Evolutionary conservation across 805 yeast species (phyloP), one percentile per base, ranked within the genome.

Genomic region (Peterozyma toletana): DNA sequence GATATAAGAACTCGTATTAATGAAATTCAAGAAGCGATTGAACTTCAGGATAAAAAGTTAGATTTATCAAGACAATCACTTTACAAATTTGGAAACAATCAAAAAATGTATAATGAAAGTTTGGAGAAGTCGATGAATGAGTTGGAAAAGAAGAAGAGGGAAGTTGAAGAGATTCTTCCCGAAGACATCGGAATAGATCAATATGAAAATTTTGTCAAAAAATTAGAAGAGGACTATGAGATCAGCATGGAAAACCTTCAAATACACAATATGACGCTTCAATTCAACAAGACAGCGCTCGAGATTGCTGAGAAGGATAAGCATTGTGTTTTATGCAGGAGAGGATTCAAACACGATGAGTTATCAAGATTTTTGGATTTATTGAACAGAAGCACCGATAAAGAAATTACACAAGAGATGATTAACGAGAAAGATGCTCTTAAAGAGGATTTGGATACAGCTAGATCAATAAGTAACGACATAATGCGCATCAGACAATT

Each of bases 311-410:
- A 76, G 27, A 54, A 57, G 3, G 70, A 73, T 9, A 71, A 79
- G 10, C 68, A 75, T 39, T 91, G 97, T 60, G 64, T 81, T 37
- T 64, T 90, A 37, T 91, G 98, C 59, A 75, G 76, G 15, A 69
- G 95, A 41, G 67, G 72, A 11, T 85, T 89, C 60, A 74, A 73
- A 13, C 66, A 64, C 9, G 53, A 55, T 1, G 60, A 55, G 15
- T 31, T 46, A 6, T 17, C 40, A 3, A 27, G 17, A 1, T 61
- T 53, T 43, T 49, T 56, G 37, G 53, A 51, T 16, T 38, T 55
- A 21, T 47, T 63, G 11, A 37, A 50, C n/a, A 48, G 52, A 21
- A 53, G 57, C 35, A 57, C 51, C 7, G 38, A 47, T n/a, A 51
- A 51, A 30, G 37, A 56, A 27, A 53, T 51, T 34, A 43, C 43